These are phyloP conservation scores for Fomitopsis palustris DNA, from an alignment of 1,284 basidiomycete species.

Conservation along the genomic window DNA sequence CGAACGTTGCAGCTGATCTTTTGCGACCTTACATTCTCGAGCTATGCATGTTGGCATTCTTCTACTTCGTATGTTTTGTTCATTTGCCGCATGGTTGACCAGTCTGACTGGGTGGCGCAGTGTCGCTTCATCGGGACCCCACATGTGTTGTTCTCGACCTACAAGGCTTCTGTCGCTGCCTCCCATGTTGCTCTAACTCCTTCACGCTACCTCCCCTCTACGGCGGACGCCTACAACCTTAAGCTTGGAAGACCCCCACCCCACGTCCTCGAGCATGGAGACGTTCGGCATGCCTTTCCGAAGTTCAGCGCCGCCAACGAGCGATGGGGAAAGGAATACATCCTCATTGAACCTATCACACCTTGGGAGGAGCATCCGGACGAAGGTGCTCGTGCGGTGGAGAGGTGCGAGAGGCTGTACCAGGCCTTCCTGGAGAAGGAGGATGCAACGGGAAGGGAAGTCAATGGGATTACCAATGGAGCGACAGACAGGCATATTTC, in stretches of 20 bases:
- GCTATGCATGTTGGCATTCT: conserved; percentile 52
- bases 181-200: conserved; percentile 61
- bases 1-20: conserved; percentile 37
- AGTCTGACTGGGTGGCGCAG: conserved; percentile 32
- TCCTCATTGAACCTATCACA: conserved; percentile 45
- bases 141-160: conserved; percentile 55
- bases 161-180: conserved; percentile 62
- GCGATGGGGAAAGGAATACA: conserved; percentile 49
- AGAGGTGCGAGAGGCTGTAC: conserved; percentile 52
- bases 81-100: not conserved
- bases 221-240: conserved; percentile 6
- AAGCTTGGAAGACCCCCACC: conserved; percentile 11
- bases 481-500: not conserved
- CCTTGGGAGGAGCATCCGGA: conserved; percentile 47
- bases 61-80: conserved; percentile 63
- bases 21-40: conserved; percentile 16
- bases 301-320: conserved; percentile 56
- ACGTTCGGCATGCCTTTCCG: conserved; percentile 19
- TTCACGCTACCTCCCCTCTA: conserved; percentile 39
- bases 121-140: conserved; percentile 64
- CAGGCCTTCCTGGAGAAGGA: conserved; percentile 24
- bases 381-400: conserved; percentile 45
- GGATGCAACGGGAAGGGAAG: not conserved
- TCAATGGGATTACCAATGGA: not conserved
- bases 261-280: not conserved